Conservation (phyloP, 768 basidiomycete genomes). For the Podaxis sp. region DNA sequence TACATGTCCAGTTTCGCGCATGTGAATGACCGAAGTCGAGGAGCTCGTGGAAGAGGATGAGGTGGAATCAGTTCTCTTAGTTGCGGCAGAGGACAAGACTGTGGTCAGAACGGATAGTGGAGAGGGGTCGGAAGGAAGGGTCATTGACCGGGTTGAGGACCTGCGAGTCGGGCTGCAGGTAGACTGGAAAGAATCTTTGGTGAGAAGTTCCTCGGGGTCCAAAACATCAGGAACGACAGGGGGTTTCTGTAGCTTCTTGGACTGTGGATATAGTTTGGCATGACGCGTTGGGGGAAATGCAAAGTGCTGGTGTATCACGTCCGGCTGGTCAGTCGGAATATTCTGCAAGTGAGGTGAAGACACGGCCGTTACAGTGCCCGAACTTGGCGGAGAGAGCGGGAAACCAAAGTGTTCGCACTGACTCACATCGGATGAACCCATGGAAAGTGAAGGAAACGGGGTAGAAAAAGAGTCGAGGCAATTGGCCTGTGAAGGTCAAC, state of each 20-base stretch:
- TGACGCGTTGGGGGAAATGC: neutral
- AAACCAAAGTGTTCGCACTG: constrained; percentile 33
- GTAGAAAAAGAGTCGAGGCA: neutral
- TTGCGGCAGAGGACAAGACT: constrained; percentile 33
- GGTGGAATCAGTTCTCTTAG: constrained; percentile 30
- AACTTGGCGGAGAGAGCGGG: constrained; percentile 47
- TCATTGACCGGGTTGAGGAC: constrained; percentile 35
- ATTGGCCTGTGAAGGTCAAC: neutral
- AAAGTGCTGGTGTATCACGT: constrained; percentile 21
- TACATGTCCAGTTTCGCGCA: constrained; percentile 28
- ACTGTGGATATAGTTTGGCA: neutral
- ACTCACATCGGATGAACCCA: constrained; percentile 24
- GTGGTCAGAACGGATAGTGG: constrained; percentile 29
- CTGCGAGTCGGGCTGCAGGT: constrained; percentile 27
- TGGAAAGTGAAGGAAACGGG: constrained; percentile 9
- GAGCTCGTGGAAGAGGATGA: constrained; percentile 29
- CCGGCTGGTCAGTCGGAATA: constrained; percentile 24
- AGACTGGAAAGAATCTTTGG: constrained; percentile 6
- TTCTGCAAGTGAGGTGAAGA: constrained; percentile 35
- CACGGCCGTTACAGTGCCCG: constrained; percentile 36
- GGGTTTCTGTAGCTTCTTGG: constrained; percentile 13
- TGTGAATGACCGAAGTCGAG: constrained; percentile 27
- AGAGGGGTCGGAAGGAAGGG: constrained; percentile 30
- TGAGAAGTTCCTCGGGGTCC: neutral
- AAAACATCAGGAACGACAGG: constrained; percentile 12